Conservation (phyloP, 2,329 filamentous ascomycete species). For the Xylaria polymorpha region DNA sequence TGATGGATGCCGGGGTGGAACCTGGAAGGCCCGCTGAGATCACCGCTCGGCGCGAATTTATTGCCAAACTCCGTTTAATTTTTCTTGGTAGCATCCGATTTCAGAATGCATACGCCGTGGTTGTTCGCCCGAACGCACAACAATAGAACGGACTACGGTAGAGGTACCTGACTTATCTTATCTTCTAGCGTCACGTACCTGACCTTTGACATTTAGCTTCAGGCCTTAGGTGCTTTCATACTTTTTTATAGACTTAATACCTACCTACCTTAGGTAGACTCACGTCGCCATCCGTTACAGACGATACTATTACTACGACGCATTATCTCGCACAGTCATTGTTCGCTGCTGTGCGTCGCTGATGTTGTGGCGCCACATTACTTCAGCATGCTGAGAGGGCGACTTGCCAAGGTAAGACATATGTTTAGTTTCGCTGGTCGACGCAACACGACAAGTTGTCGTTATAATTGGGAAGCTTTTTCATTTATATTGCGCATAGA, state of each 20-base stretch:
- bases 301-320: neutral
- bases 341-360: conserved; percentile 11
- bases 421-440: neutral
- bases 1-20: neutral
- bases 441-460: neutral
- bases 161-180: neutral
- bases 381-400: conserved; percentile 50
- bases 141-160: neutral
- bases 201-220: neutral
- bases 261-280: neutral
- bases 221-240: neutral
- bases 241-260: neutral
- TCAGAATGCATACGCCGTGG: neutral
- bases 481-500: neutral
- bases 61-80: conserved; percentile 1
- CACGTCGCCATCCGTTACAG: neutral
- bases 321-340: neutral
- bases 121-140: neutral
- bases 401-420: conserved; percentile 43
- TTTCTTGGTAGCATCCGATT: conserved; percentile 6
- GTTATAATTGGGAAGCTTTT: neutral
- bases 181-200: too few relatives aligned
- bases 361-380: conserved; percentile 41
- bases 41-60: conserved; percentile 6
- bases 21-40: neutral